These are phyloP conservation scores for Yamadazyma sp. DNA, from an alignment of 805 yeast genomes.

Conservation along the genomic window DNA sequence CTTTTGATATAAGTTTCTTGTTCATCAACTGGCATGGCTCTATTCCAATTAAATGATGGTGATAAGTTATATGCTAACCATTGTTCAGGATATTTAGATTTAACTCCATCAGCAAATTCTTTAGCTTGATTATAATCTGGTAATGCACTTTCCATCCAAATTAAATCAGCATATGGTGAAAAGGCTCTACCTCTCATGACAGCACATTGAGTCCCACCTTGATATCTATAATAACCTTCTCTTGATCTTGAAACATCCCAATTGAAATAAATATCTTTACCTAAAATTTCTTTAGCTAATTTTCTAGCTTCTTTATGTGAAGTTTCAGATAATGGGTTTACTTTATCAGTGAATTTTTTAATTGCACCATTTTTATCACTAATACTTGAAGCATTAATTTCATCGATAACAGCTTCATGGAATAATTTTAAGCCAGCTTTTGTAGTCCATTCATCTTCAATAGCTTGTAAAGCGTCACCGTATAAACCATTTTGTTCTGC, in stretches of 20 bases:
- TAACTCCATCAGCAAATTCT: slow-evolving; percentile 92
- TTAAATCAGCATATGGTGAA: slow-evolving; percentile 91
- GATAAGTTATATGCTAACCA: slow-evolving; percentile 97
- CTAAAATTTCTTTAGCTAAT: slow-evolving; percentile 71
- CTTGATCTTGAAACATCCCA: slow-evolving; percentile 95
- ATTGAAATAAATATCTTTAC: slow-evolving; percentile 82
- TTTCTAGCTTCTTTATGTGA: slow-evolving; percentile 79
- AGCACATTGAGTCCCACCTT: slow-evolving; percentile 96
- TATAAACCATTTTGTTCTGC: slow-evolving; percentile 75
- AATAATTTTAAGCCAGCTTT: slow-evolving; percentile 83
- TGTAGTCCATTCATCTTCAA: slow-evolving; percentile 80
- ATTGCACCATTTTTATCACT: slow-evolving; percentile 63
- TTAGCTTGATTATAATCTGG: slow-evolving; percentile 93
- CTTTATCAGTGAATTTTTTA: slow-evolving; percentile 60
- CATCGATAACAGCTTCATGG: slow-evolving; percentile 89
- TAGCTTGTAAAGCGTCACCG: slow-evolving; percentile 65
- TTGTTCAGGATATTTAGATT: slow-evolving; percentile 75
- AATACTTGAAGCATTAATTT: slow-evolving; percentile 57
- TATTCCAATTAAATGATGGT: slow-evolving; percentile 97
- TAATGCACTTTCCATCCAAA: slow-evolving; percentile 97
- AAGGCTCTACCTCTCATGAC: slow-evolving; percentile 94
- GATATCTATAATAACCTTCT: slow-evolving; percentile 95
- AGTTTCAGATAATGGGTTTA: slow-evolving; percentile 70
- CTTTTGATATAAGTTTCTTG: slow-evolving; percentile 89
- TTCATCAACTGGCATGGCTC: slow-evolving; percentile 82